A percentile compares a stretch with the other conserved stretches of the same genome.
phyloP scores from a whole-genome alignment of 495 filamentous ascomycete genomes.

The Bathelium albidoporum region DNA sequence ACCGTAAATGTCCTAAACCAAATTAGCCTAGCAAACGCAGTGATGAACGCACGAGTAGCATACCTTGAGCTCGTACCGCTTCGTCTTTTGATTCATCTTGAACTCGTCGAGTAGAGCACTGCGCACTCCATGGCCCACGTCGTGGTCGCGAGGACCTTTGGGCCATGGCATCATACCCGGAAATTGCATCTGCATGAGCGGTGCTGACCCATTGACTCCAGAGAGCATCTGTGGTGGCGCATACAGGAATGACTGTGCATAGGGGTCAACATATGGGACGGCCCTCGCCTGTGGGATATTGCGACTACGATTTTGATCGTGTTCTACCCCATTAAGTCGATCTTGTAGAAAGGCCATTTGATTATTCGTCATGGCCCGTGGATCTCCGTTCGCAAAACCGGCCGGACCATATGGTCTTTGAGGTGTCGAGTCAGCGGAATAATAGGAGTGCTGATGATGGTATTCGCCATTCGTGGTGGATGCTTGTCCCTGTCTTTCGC shows the following conservation, averaged over 20 bases:
- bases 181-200: background rate
- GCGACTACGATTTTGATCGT: background rate
- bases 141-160: slow-evolving; percentile 52
- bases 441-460: background rate
- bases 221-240: background rate
- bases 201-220: background rate
- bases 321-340: background rate
- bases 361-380: background rate
- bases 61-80: slow-evolving; percentile 19
- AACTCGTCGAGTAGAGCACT: slow-evolving; percentile 75
- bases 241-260: background rate
- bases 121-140: slow-evolving; percentile 52
- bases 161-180: slow-evolving; percentile 22
- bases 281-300: background rate
- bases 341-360: background rate
- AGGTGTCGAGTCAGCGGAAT: background rate
- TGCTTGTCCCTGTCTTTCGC: background rate
- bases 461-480: background rate
- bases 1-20: slow-evolving; percentile 83
- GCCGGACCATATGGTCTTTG: background rate
- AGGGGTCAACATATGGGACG: background rate
- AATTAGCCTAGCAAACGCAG: slow-evolving; percentile 58
- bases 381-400: background rate
- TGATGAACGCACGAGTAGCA: background rate
- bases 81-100: slow-evolving; percentile 52